These are phyloP conservation scores for Butyriboletus loyo DNA, from an alignment of 768 basidiomycete genomes.

Conservation along the genomic window DNA sequence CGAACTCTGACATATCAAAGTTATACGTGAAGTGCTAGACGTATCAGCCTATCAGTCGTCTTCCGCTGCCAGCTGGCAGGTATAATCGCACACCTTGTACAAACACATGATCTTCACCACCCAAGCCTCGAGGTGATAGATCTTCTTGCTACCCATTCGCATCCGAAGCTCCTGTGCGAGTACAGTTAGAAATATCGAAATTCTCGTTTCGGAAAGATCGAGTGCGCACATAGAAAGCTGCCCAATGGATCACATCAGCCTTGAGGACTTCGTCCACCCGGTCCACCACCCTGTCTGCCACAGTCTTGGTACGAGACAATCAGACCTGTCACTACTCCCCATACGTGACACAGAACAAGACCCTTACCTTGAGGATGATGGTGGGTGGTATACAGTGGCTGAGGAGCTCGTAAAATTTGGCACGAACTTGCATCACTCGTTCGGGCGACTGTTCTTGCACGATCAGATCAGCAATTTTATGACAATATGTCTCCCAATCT, in stretches of 20 bases:
- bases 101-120: conserved; percentile 94
- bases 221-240: conserved; percentile 83
- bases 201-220: not conserved
- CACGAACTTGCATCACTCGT: conserved; percentile 86
- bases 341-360: not conserved
- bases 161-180: conserved; percentile 82
- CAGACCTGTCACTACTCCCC: not conserved
- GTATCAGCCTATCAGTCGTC: not conserved
- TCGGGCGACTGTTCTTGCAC: conserved; percentile 86
- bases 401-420: conserved; percentile 91
- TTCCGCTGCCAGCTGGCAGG: not conserved
- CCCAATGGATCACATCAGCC: conserved; percentile 96
- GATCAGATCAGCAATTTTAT: conserved; percentile 88
- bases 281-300: conserved; percentile 84
- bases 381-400: conserved; percentile 97
- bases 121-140: conserved; percentile 97
- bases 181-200: not conserved
- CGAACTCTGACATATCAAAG: conserved; percentile 35
- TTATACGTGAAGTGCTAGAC: conserved; percentile 32
- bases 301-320: conserved; percentile 55
- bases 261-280: conserved; percentile 88
- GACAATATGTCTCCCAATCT: conserved; percentile 99
- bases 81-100: conserved; percentile 66
- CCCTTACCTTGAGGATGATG: conserved; percentile 78
- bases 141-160: conserved; percentile 90